Evolutionary conservation across 129 eudicot genomes (phyloP), one percentile per base, ranked within the genome.

Genomic region (Rutidosis leptorrhynchoides): DNA sequence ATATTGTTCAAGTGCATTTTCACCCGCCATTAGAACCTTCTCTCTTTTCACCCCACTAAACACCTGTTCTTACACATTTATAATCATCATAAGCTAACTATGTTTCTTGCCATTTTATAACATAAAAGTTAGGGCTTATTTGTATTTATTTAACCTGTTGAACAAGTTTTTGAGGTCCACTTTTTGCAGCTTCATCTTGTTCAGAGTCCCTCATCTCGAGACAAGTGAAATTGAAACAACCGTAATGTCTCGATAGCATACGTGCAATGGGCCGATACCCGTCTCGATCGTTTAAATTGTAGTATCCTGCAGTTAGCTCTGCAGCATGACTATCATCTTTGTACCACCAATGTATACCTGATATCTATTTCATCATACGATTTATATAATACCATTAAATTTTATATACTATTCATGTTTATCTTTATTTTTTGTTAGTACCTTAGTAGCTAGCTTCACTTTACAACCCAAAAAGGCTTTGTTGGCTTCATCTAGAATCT

Each of bases 291-390:
- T 81, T 74, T 58, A 81, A 45, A 66, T 91, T 91, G 67, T 91
- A 87, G 79, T 80, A 91, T 28, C 97, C 97, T 0, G 94, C 82
- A 19, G 96, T 91, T 63, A 87, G 58, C 83, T 91, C 96, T 1
- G 88, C 91, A 17, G 97, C 97, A 67, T 87, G 97, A 35, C 74
- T 80, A 10, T 79, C 80, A 40, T 87, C 85, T 60, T 74, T 81
- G 72, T 83, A 87, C 96, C 97, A 91, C 97, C 98, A 92, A 64
- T 92, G 98, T 46, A 92, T 92, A 23, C 96, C 98, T 16, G 98
- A 77, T 29, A 91, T 84, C 97, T 91, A 68, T 64, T 32, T 67
- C 43, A 62, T 51, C 65, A 17, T 69, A 66, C 22, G 32, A 23
- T 6, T 61, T 24, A 29, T 15, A 12, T 21, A 29, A 12, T 21